Evolutionary conservation across 129 eudicot genomes (phyloP), one percentile per base, ranked within the genome.

Genomic region (Chrysanthemum lavandulifolium): DNA sequence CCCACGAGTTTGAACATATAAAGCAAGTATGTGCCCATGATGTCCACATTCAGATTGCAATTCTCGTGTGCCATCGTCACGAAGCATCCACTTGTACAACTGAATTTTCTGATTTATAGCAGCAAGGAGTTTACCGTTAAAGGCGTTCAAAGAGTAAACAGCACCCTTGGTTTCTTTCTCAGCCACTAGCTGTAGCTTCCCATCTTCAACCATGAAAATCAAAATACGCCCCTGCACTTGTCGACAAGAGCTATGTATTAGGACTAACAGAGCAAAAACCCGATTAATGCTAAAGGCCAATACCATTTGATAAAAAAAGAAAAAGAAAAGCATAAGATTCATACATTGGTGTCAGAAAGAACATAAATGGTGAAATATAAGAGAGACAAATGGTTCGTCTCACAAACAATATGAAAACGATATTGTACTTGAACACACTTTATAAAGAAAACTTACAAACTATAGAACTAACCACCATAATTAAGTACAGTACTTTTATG

Each of bases 81-180:
- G 95, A 25, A 87, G 98, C 98, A 87, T 85, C 98, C 98, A 92
- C 74, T 89, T 92, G 74, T 92, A 92, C 72, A 92, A 67, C 76
- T 92, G 98, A 75, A 92, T 92, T 78, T 92, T 92, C 76, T 92
- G 98, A 84, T 92, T 92, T 61, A 92, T 92, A 6, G 96, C 98
- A 76, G 96, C 98, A 55, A 92, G 90, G 13, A 92, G 84, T 81
- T 92, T 92, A 18, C 98, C 98, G 33, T 89, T 92, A 47, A 92
- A 92, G 57, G 98, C 91, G 80, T 92, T 89, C 21, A 92, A 84
- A 0, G 98, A 89, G 80, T 89, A 92, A 60, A 89, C 96, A 60
- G 98, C 95, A 16, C 98, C 98, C 55, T 92, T 89, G 16, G 98
- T 90, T 82, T 93, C 98, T 80, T 93, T 93, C 82, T 93, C 98